Conservation (phyloP, 1,284 basidiomycete species). For the Heimioporus punctisporus region DNA sequence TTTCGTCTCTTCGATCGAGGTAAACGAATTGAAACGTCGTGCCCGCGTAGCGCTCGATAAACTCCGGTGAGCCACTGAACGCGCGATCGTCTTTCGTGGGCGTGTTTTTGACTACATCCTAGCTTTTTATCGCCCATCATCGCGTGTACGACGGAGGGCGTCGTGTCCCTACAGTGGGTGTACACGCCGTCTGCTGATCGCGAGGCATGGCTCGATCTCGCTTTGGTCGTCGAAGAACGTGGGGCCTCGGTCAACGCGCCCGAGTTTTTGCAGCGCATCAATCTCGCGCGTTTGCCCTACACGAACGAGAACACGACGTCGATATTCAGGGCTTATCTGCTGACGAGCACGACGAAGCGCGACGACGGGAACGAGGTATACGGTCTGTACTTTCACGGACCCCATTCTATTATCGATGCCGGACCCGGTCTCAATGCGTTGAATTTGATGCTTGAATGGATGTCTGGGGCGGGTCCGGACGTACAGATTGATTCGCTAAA, state of each 20-base stretch:
- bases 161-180: conserved; percentile 15
- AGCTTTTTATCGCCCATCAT: conserved; percentile 25
- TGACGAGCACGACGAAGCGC: conserved; percentile 8
- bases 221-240: conserved; percentile 18
- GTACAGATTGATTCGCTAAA: conserved; percentile 10
- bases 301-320: conserved; percentile 3
- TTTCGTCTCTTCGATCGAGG: conserved; percentile 10
- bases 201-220: conserved; percentile 21
- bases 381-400: conserved; percentile 21
- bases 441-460: conserved; percentile 28
- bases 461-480: conserved; percentile 17
- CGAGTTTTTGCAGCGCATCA: conserved; percentile 17
- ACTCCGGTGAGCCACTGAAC: conserved; percentile 13
- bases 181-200: conserved; percentile 21
- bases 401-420: conserved; percentile 18
- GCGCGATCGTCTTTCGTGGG: no score
- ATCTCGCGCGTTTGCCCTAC: conserved; percentile 17
- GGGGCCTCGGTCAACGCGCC: conserved; percentile 15
- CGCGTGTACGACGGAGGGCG: conserved; percentile 15
- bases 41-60: conserved; percentile 18
- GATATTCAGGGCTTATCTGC: conserved; percentile 17
- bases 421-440: conserved; percentile 16
- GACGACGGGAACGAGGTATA: conserved; percentile 6
- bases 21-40: conserved; percentile 9
- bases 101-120: no score